Evolutionary conservation across 1,284 basidiomycete species (phyloP), one percentile per base, ranked within the genome.

Genomic region (Limonomyces culmigenus): DNA sequence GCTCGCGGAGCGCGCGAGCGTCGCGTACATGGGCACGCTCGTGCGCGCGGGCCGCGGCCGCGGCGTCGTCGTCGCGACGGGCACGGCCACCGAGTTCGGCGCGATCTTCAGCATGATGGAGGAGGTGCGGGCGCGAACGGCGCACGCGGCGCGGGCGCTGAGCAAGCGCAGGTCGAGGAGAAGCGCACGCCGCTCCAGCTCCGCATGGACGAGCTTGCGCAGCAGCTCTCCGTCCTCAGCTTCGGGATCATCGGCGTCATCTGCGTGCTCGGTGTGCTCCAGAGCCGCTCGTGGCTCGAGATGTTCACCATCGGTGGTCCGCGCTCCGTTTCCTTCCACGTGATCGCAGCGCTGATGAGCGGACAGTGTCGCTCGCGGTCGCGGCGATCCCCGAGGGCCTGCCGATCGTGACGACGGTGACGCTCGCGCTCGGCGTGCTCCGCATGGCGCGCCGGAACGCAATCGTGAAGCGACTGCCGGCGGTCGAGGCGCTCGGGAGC

Each of bases 101-200:
- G 77, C 92, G 40, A 88, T 98, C 45, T 97, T 98, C 54, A 74
- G 78, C 15, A 95, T 97, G 89, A 92, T 97, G 83, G 89, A 97
- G 55, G 87, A 95, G 50, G 85, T 87, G 44, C 41, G 77, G 60
- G 5, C 30, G 11, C 11, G 10, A 33, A 2, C 23, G 8, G 8
- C n/a, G 8, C n/a, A n/a, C n/a, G 23, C n/a, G 23, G 8, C n/a
- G 8, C 23, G 23, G 31, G 10, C 16, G 16, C 8, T 18, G 32
- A 5, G n/a, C 3, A 18, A 13, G 32, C 20, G 14, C 41, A 85
- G 77, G 81, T 95, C 30, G 84, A 91, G 43, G 92, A 96, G 56
- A 81, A 81, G 50, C 74, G 89, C 32, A 97, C 93, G 3, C 93
- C 91, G 0, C 62, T 98, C 20, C 93, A 98, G 53, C 59, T 87